These are phyloP conservation scores for Colletotrichum orbiculare DNA, from an alignment of 2,329 filamentous ascomycete species.

Conservation along the genomic window DNA sequence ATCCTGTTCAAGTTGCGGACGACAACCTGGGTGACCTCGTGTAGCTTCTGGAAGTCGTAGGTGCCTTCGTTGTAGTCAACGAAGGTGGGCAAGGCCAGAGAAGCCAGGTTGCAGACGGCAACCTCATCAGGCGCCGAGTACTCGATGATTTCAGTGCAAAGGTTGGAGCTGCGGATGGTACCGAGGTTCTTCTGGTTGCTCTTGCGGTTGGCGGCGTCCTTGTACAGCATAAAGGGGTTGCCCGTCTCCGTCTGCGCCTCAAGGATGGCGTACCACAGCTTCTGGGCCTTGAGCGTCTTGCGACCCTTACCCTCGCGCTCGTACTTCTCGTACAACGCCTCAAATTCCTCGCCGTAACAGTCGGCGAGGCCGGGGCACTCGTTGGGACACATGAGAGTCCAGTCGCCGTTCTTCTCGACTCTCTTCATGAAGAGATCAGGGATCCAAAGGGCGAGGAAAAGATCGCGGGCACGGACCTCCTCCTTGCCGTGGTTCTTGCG, in stretches of 20 bases:
- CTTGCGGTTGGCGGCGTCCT: conserved; percentile 98
- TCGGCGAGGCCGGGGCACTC: conserved; percentile 96
- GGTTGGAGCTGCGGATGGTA: conserved; percentile 97
- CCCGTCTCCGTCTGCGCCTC: conserved; percentile 99
- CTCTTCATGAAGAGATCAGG: conserved; percentile 99
- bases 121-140: conserved; percentile 98
- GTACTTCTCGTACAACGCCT: conserved; percentile 92
- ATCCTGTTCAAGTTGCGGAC: conserved; percentile 98
- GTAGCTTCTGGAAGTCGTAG: conserved; percentile 97
- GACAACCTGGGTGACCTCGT: conserved; percentile 92
- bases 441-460: conserved; percentile 98
- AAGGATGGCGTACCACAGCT: conserved; percentile 98
- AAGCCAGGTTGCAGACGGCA: conserved; percentile 97
- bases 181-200: conserved; percentile 99
- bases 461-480: conserved; percentile 93
- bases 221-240: conserved; percentile 99
- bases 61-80: conserved; percentile 86
- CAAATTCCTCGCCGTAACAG: conserved; percentile 97
- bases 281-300: conserved; percentile 94
- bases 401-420: conserved; percentile 94
- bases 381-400: conserved; percentile 98
- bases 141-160: conserved; percentile 99
- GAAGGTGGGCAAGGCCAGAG: conserved; percentile 88
- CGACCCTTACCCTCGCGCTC: conserved; percentile 89
- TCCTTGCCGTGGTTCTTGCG: conserved; percentile 99